Conservation (phyloP, 192 early-diverging fungal species). For the Coemansia reversa region DNA sequence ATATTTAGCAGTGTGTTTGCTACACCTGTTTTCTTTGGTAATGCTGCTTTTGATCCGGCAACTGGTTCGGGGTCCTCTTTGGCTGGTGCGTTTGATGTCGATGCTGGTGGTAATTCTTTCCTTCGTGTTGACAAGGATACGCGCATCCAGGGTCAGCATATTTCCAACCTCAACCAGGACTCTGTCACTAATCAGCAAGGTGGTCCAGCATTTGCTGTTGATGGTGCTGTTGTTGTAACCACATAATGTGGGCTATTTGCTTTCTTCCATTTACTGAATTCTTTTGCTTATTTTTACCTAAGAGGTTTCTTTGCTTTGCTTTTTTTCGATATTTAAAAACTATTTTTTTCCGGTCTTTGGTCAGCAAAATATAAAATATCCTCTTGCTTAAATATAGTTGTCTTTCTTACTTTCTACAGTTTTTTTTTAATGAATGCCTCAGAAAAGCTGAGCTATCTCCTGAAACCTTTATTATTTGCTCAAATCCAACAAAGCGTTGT, state of each 20-base stretch:
- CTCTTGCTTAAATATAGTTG: no score
- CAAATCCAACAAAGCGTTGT: not conserved
- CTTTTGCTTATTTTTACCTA: not conserved
- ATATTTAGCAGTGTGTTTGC: slow-evolving; percentile 11
- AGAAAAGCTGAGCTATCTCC: not conserved
- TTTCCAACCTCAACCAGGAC: slow-evolving; percentile 33
- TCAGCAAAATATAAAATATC: no score
- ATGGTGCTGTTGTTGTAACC: slow-evolving; percentile 27
- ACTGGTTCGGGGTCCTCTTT: slow-evolving; percentile 28
- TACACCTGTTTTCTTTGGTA: slow-evolving; percentile 23
- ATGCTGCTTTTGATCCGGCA: slow-evolving; percentile 18
- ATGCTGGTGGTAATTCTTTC: slow-evolving; percentile 40
- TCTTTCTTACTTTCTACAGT: no score
- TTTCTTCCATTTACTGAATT: not conserved
- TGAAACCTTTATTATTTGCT: not conserved
- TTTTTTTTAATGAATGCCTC: slow-evolving; percentile 25
- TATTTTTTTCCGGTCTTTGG: not conserved
- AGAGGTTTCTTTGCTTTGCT: no score
- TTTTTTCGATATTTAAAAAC: not conserved
- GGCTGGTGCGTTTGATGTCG: slow-evolving; percentile 10
- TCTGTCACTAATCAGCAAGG: slow-evolving; percentile 26
- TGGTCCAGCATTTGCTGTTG: slow-evolving; percentile 36
- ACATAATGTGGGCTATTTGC: slow-evolving; percentile 1
- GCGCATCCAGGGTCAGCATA: slow-evolving; percentile 29
- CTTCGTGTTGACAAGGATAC: slow-evolving; percentile 41